phyloP scores from a whole-genome alignment of 495 filamentous ascomycete species.

The Podospora australis region DNA sequence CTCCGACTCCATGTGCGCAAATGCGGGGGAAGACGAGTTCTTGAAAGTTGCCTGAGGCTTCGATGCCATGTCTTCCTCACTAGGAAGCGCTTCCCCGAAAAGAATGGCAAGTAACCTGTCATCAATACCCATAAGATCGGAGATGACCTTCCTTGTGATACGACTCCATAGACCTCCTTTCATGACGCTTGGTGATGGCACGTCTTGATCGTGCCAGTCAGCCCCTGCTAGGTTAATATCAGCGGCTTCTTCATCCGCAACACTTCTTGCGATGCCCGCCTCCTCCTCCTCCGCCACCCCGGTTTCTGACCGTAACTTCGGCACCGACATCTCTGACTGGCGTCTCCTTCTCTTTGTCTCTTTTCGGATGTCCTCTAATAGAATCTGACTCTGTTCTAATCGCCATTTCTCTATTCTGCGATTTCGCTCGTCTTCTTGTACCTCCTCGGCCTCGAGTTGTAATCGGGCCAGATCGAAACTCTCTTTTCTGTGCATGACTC shows the following conservation, averaged over 20 bases:
- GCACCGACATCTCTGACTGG: constrained; percentile 28
- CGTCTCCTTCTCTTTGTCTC: constrained; percentile 62
- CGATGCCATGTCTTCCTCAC: constrained; percentile 43
- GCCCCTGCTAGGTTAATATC: constrained; percentile 22
- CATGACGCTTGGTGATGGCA: constrained; percentile 26
- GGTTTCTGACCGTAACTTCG: constrained; percentile 6
- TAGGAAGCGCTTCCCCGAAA: constrained; percentile 75
- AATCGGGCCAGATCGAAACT: constrained; percentile 47
- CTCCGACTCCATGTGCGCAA: constrained; percentile 24
- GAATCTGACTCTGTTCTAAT: constrained; percentile 75
- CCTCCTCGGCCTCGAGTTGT: constrained; percentile 53
- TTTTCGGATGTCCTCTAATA: constrained; percentile 82
- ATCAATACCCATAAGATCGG: constrained; percentile 86
- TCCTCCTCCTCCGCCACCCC: constrained; percentile 18
- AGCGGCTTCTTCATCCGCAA: constrained; percentile 27
- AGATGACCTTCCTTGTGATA: constrained; percentile 79
- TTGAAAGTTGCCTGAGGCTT: constrained; percentile 30
- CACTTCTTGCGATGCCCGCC: constrained; percentile 15
- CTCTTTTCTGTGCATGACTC: constrained; percentile 60
- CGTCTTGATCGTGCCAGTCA: constrained; percentile 39
- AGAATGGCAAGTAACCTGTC: constrained; percentile 76
- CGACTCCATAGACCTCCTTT: constrained; percentile 68
- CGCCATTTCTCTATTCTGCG: constrained; percentile 86
- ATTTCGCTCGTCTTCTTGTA: constrained; percentile 60
- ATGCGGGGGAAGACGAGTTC: constrained; percentile 18